Evolutionary conservation across 176 grass and related monocot genomes (phyloP).

Genomic region (Otatea glauca): DNA sequence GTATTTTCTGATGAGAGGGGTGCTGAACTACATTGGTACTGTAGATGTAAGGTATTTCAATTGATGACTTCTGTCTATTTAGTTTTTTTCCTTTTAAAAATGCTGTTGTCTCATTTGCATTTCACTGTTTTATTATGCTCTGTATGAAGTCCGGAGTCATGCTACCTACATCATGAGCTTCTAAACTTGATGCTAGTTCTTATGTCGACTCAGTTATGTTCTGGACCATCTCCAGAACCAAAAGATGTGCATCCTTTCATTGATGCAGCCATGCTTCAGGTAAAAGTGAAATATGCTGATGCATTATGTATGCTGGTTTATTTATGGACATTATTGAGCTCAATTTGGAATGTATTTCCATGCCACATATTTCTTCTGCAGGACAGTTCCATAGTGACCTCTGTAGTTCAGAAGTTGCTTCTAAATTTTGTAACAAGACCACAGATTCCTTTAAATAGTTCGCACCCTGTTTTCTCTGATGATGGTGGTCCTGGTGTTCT

Average conservation of each 20-base stretch:
- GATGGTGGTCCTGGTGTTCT: constrained; percentile 79
- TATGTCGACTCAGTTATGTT: constrained; percentile 98
- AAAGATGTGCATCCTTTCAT: constrained; percentile 98
- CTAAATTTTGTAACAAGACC: constrained; percentile 84
- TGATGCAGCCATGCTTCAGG: constrained; percentile 94
- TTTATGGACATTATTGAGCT: constrained; percentile 24
- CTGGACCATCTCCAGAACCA: constrained; percentile 87
- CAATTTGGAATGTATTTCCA: constrained; percentile 47
- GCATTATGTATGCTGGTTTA: constrained; percentile 21
- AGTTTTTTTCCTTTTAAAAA: neutral
- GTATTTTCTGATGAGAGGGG: constrained; percentile 77
- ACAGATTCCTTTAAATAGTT: constrained; percentile 65
- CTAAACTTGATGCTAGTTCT: constrained; percentile 95
- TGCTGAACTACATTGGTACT: constrained; percentile 78
- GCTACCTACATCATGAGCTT: constrained; percentile 92
- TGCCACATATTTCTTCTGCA: constrained; percentile 55
- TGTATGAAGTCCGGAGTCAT: constrained; percentile 74
- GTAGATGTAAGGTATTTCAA: constrained; percentile 90
- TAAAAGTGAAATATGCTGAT: constrained; percentile 50
- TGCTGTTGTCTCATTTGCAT: constrained; percentile 22
- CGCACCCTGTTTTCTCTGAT: constrained; percentile 73
- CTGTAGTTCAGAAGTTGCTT: constrained; percentile 71
- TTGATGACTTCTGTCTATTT: constrained; percentile 35
- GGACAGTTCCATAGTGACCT: constrained; percentile 72
- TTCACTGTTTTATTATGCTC: constrained; percentile 48